phyloP scores from a whole-genome alignment of 108 stramenopile species.

The Cyclotella baltica region DNA sequence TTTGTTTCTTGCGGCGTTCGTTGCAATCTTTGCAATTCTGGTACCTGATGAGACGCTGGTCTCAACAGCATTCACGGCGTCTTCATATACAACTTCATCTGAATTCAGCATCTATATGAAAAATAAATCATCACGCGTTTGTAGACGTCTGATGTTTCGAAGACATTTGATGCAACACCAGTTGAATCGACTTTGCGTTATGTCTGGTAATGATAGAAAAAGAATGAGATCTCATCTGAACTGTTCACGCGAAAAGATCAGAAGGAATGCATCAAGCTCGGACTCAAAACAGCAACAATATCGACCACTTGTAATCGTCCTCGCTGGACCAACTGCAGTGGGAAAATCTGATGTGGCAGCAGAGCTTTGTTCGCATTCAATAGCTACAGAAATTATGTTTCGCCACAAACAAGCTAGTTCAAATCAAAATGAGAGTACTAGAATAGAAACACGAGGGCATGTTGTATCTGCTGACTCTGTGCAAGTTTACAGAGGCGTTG shows the following conservation, averaged over 20 bases:
- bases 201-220: slow-evolving; percentile 9
- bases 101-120: neutral
- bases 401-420: slow-evolving; percentile 18
- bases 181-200: neutral
- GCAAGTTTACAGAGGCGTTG: slow-evolving; percentile 90
- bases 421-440: slow-evolving; percentile 30
- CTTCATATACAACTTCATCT: neutral
- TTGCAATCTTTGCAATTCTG: neutral
- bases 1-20: neutral
- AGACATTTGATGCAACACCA: neutral
- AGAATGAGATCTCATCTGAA: neutral
- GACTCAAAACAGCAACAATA: neutral
- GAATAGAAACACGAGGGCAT: slow-evolving; percentile 45
- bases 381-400: slow-evolving; percentile 38
- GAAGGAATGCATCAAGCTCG: neutral
- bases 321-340: slow-evolving; percentile 92
- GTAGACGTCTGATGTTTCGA: slow-evolving; percentile 1
- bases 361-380: slow-evolving; percentile 59
- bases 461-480: slow-evolving; percentile 95
- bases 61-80: neutral
- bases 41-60: neutral
- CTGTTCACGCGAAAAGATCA: neutral
- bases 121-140: neutral
- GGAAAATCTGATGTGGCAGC: slow-evolving; percentile 94
- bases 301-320: slow-evolving; percentile 71